These are phyloP conservation scores for Bacidia gigantensis DNA, from an alignment of 495 filamentous ascomycete genomes.

Conservation along the genomic window DNA sequence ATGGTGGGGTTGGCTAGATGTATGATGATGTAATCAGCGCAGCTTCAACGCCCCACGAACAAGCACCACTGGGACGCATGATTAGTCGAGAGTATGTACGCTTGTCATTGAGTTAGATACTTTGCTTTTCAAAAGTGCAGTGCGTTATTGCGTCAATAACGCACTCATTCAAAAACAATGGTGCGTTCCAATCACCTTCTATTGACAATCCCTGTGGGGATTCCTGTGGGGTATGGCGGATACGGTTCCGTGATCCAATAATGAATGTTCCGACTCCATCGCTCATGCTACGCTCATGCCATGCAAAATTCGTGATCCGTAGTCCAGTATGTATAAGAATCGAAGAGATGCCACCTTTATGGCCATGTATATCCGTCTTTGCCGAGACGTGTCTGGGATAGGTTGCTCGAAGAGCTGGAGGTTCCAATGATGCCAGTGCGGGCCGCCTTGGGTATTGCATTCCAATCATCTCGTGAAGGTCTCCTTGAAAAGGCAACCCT, in stretches of 20 bases:
- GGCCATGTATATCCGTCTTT: constrained; percentile 6
- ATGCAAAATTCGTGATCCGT: not conserved
- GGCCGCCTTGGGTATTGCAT: constrained; percentile 7
- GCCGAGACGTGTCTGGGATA: too few relatives aligned
- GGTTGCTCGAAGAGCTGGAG: too few relatives aligned
- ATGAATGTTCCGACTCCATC: constrained; percentile 7
- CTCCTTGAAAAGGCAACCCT: not conserved
- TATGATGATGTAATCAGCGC: not conserved
- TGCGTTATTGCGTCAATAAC: too few relatives aligned
- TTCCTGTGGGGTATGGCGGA: not conserved
- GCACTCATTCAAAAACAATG: not conserved
- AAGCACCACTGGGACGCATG: not conserved
- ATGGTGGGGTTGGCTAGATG: not conserved
- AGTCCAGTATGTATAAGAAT: not conserved
- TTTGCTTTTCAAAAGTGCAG: too few relatives aligned
- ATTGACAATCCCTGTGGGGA: not conserved
- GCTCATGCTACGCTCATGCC: constrained; percentile 12
- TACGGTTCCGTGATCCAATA: not conserved
- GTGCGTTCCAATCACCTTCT: not conserved
- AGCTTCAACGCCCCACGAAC: not conserved
- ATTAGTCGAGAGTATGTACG: not conserved
- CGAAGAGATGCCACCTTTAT: not conserved
- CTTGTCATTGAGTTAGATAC: not conserved
- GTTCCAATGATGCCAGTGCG: not conserved
- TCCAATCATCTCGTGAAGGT: constrained; percentile 10